Percentiles rank a stretch among this genome's conserved stretches.
These are phyloP conservation scores for Phialemonium atrogriseum DNA, from an alignment of 2,329 filamentous ascomycete species.

Conservation along the genomic window DNA sequence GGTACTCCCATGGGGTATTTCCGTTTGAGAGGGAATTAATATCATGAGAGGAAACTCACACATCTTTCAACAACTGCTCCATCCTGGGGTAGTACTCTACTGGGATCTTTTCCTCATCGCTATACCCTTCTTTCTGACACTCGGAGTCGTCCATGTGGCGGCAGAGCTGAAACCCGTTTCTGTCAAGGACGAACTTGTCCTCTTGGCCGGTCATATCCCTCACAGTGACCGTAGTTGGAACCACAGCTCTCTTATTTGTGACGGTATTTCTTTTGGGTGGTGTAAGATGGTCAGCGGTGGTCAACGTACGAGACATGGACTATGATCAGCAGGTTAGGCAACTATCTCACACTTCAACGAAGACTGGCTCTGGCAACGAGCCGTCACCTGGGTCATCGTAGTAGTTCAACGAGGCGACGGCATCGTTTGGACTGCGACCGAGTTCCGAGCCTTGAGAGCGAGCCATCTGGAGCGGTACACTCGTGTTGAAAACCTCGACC, in stretches of 20 bases:
- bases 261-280: too few species aligned
- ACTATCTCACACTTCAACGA: slow-evolving; percentile 10
- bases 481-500: too few species aligned
- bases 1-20: too few species aligned
- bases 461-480: too few species aligned
- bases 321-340: too few species aligned
- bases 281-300: too few species aligned
- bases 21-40: background rate
- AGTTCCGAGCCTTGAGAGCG: too few species aligned
- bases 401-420: slow-evolving; percentile 19
- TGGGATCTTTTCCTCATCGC: slow-evolving; percentile 51
- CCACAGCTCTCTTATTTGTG: slow-evolving; percentile 21
- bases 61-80: slow-evolving; percentile 54
- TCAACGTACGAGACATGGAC: too few species aligned
- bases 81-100: slow-evolving; percentile 65
- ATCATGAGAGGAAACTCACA: slow-evolving; percentile 17
- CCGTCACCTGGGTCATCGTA: slow-evolving; percentile 18
- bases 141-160: slow-evolving; percentile 17
- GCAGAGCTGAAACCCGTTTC: slow-evolving; percentile 31
- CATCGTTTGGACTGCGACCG: too few species aligned
- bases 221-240: slow-evolving; percentile 31
- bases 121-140: slow-evolving; percentile 23
- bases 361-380: slow-evolving; percentile 12
- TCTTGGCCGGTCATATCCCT: slow-evolving; percentile 31
- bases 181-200: slow-evolving; percentile 29